Conservation (phyloP, 495 filamentous ascomycete species). For the Penicillium malachiteum region DNA sequence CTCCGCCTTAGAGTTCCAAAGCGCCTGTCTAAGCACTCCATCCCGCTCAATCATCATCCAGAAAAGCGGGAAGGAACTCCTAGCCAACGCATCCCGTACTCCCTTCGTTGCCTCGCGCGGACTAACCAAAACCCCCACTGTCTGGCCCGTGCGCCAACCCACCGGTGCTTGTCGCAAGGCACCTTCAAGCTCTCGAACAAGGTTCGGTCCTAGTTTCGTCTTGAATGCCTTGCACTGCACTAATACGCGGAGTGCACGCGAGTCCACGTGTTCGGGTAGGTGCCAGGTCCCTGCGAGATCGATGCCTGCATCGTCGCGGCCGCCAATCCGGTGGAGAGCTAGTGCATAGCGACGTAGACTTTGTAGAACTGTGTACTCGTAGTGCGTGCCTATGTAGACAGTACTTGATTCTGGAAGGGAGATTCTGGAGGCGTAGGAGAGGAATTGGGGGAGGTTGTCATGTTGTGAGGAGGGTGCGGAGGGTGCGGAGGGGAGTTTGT, state of each 20-base stretch:
- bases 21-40: constrained; percentile 36
- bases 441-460: constrained; percentile 67
- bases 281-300: constrained; percentile 83
- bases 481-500: constrained; percentile 37
- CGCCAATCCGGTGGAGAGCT: constrained; percentile 68
- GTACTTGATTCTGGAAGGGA: constrained; percentile 36
- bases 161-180: constrained; percentile 67
- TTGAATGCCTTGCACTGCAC: constrained; percentile 78
- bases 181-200: constrained; percentile 84
- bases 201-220: constrained; percentile 56
- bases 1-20: constrained; percentile 54
- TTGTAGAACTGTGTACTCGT: constrained; percentile 72
- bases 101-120: constrained; percentile 55
- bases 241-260: constrained; percentile 58
- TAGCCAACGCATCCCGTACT: constrained; percentile 63
- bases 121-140: constrained; percentile 64
- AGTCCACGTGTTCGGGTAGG: constrained; percentile 45
- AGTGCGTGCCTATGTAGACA: constrained; percentile 51
- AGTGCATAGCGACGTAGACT: constrained; percentile 64
- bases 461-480: constrained; percentile 56
- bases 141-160: constrained; percentile 60
- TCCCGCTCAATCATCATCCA: constrained; percentile 51
- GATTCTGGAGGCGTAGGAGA: constrained; percentile 61
- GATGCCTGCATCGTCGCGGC: constrained; percentile 73
- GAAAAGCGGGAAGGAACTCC: constrained; percentile 65